These are phyloP conservation scores for Trichophyton simii DNA, from an alignment of 2,329 filamentous ascomycete genomes.

Conservation along the genomic window DNA sequence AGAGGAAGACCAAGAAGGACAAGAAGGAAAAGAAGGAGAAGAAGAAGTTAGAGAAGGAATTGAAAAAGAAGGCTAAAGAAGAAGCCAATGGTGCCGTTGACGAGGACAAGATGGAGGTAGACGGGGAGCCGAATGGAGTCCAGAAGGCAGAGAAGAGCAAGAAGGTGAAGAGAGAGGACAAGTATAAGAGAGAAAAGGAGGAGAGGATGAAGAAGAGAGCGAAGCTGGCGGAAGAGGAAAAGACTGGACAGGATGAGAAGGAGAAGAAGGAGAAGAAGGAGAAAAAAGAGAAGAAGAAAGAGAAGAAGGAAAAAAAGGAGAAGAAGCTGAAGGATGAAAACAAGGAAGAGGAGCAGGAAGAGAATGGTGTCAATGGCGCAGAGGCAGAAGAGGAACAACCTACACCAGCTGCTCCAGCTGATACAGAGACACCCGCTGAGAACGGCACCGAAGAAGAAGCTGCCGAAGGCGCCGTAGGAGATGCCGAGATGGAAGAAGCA, in stretches of 20 bases:
- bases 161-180: conserved; percentile 12
- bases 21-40: conserved; percentile 12
- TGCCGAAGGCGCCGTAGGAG: conserved; percentile 13
- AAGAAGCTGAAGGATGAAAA: conserved; percentile 3
- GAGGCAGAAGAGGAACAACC: conserved; percentile 16
- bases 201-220: conserved; percentile 15
- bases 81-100: background rate
- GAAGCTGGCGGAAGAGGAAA: conserved; percentile 16
- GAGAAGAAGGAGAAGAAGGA: conserved; percentile 17
- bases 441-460: conserved; percentile 11
- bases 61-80: conserved; percentile 11
- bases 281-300: conserved; percentile 18
- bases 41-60: conserved; percentile 15
- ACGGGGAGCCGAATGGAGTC: conserved; percentile 1
- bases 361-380: conserved; percentile 20
- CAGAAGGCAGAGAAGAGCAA: conserved; percentile 15
- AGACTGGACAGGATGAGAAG: conserved; percentile 10
- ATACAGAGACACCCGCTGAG: conserved; percentile 9
- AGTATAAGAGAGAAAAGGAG: conserved; percentile 13
- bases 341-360: conserved; percentile 11
- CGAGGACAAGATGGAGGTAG: background rate
- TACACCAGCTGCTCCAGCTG: conserved; percentile 9
- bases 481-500: conserved; percentile 11
- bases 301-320: conserved; percentile 14
- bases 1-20: conserved; percentile 15